Evolutionary conservation across 2,329 filamentous ascomycete genomes (phyloP).

Genomic region (Xenoacremonium recifei): DNA sequence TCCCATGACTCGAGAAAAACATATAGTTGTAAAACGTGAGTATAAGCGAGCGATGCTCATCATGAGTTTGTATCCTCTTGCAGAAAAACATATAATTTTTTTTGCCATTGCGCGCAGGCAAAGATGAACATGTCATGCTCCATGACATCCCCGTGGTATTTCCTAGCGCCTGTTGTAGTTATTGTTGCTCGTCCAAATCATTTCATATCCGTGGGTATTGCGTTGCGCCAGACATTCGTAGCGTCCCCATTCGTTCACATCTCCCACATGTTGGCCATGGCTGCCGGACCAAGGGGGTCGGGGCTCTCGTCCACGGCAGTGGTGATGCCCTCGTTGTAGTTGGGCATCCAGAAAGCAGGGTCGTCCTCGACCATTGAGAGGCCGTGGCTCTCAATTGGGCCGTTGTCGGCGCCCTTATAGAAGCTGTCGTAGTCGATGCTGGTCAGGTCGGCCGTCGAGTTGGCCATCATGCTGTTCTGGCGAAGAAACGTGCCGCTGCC

Average conservation of each 20-base stretch:
- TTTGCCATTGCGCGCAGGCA: conserved; percentile 22
- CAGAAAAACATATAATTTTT: too few species aligned
- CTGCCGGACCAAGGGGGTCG: conserved; percentile 31
- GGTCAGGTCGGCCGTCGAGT: conserved; percentile 42
- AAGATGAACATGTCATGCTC: conserved; percentile 17
- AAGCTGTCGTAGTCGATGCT: conserved; percentile 57
- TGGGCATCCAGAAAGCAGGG: conserved; percentile 47
- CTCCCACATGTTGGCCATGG: conserved; percentile 35
- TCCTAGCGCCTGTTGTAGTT: conserved; percentile 26
- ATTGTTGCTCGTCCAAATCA: conserved; percentile 21
- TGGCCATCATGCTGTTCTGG: conserved; percentile 42
- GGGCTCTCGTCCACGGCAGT: conserved; percentile 36
- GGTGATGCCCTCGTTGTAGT: conserved; percentile 40
- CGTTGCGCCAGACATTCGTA: conserved; percentile 27
- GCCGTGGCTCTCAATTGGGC: conserved; percentile 38
- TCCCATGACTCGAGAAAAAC: conserved; percentile 2
- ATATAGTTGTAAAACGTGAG: too few species aligned
- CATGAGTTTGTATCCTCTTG: too few species aligned
- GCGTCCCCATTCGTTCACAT: conserved; percentile 27
- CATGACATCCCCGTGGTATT: conserved; percentile 17
- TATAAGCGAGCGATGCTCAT: conserved; percentile 8
- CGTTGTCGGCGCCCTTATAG: conserved; percentile 45
- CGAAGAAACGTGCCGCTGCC: conserved; percentile 48
- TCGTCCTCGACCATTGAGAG: conserved; percentile 53
- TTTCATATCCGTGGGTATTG: conserved; percentile 30